Base-by-base conservation (phyloP, 148 eudicot species). In the Rhododendron griersonianum region DNA sequence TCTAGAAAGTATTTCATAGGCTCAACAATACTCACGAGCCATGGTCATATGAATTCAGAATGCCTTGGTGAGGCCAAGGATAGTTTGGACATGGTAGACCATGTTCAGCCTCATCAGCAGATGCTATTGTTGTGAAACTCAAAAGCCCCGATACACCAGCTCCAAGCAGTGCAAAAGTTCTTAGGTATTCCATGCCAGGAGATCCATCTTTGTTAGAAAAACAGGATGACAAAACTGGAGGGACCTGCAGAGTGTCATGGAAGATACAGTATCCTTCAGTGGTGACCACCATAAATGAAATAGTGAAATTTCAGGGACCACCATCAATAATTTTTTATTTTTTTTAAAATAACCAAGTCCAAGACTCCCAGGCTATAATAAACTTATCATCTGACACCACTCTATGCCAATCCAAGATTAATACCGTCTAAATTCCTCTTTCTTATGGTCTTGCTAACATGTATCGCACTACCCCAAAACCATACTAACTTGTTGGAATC, bases 41-140 rank as follows among this genome's bases (percentile, higher is more conserved):
- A 87, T 97, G 99, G 83, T 97, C 99, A 87, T 95, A 97, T 83
- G 99, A 97, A 86, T 94, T 94, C 76, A 97, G 93, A 86, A 97
- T 94, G 90, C 98, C 99, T 86, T 85, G 73, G 88, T 97, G 98
- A 83, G 99, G 99, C 98, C 98, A 97, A 28, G 98, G 98, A 89
- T 97, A 97, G 84, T 86, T 84, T n/a, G 99, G 91, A 71, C 87
- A 85, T 50, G 88, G 93, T 69, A 97, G 89, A 35, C 99, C 99
- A 86, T 97, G 99, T 79, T 97, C 99, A 85, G 99, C 96, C 86
- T 96, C 98, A 87, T 96, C 96, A 86, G 96, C 96, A 87, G 96
- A 91, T 48, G 95, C 95, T 77, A 92, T 84, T 48, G 98, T 90
- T 88, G 93, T 91, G 91, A 93, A 96, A 85, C 98, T 85, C 86